Conservation (phyloP, 805 yeast species). For the Monosporozyma siamensis region DNA sequence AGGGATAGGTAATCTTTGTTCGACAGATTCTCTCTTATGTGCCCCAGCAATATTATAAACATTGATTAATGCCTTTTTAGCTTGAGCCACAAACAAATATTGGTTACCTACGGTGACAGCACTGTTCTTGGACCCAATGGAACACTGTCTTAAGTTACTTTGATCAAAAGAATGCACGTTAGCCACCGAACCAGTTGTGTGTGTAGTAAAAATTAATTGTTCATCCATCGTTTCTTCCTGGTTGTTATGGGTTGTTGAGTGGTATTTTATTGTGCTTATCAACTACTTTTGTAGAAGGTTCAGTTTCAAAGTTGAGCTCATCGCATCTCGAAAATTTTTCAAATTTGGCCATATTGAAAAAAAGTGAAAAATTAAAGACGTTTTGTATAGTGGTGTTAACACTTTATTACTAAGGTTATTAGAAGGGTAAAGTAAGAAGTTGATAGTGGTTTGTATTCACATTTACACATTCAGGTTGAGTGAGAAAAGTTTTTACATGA, state of each 20-base stretch:
- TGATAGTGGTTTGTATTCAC: no score
- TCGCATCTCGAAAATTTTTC: constrained; percentile 7
- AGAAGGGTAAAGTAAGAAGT: no score
- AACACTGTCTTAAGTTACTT: constrained; percentile 28
- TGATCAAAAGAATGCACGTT: constrained; percentile 26
- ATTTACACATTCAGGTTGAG: no score
- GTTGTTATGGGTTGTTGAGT: no score
- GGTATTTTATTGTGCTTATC: no score
- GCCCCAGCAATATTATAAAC: constrained; percentile 46
- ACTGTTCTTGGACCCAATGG: constrained; percentile 41
- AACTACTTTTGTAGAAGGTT: no score
- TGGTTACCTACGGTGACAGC: constrained; percentile 47
- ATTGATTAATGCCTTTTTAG: constrained; percentile 64
- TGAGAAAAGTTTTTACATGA: no score
- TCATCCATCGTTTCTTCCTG: constrained; percentile 18
- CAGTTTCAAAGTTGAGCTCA: constrained; percentile 1
- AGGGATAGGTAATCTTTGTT: constrained; percentile 77
- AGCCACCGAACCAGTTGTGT: constrained; percentile 22
- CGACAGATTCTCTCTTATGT: constrained; percentile 41
- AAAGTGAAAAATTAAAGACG: no score
- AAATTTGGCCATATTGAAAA: no score
- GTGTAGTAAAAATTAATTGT: constrained; percentile 26
- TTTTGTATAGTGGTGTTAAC: no score
- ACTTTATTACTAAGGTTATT: no score
- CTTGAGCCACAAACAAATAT: constrained; percentile 53